These are phyloP conservation scores for Amanita exitialis DNA, from an alignment of 768 basidiomycete species.

Conservation along the genomic window DNA sequence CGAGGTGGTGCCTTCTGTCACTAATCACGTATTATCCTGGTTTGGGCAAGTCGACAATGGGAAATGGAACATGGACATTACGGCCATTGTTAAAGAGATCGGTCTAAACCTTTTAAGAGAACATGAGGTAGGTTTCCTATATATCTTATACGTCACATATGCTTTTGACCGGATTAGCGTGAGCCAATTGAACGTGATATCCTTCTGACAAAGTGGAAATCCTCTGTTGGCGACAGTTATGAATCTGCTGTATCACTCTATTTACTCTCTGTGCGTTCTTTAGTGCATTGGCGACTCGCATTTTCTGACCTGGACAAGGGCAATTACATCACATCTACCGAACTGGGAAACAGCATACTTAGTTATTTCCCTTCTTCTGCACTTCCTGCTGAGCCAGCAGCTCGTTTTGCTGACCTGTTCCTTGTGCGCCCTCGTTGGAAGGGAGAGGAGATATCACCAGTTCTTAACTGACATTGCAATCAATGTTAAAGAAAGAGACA, in stretches of 20 bases:
- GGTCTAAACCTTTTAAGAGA: slow-evolving; percentile 66
- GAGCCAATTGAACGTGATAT: slow-evolving; percentile 43
- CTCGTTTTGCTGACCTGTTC: slow-evolving; percentile 86
- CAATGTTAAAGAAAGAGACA: slow-evolving; percentile 83
- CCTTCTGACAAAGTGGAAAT: slow-evolving; percentile 62
- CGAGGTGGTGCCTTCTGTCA: slow-evolving; percentile 52
- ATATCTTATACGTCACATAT: neutral
- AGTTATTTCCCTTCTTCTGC: slow-evolving; percentile 68
- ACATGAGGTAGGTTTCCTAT: slow-evolving; percentile 33
- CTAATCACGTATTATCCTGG: slow-evolving; percentile 69
- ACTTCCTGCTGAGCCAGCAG: slow-evolving; percentile 68
- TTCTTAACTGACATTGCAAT: slow-evolving; percentile 78
- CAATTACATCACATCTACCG: slow-evolving; percentile 49
- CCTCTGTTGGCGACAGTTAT: slow-evolving; percentile 72
- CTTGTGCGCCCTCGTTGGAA: slow-evolving; percentile 69
- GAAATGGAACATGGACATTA: slow-evolving; percentile 58
- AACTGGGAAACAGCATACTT: slow-evolving; percentile 26
- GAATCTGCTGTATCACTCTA: slow-evolving; percentile 46
- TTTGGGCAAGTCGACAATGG: slow-evolving; percentile 56
- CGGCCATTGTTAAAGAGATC: slow-evolving; percentile 57
- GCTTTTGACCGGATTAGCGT: slow-evolving; percentile 29
- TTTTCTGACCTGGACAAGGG: slow-evolving; percentile 39
- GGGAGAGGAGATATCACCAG: slow-evolving; percentile 66
- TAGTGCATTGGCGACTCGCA: neutral
- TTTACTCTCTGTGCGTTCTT: slow-evolving; percentile 50